Conservation (phyloP, 371 early-diverging fungal genomes). For the Mortierella sp. region DNA sequence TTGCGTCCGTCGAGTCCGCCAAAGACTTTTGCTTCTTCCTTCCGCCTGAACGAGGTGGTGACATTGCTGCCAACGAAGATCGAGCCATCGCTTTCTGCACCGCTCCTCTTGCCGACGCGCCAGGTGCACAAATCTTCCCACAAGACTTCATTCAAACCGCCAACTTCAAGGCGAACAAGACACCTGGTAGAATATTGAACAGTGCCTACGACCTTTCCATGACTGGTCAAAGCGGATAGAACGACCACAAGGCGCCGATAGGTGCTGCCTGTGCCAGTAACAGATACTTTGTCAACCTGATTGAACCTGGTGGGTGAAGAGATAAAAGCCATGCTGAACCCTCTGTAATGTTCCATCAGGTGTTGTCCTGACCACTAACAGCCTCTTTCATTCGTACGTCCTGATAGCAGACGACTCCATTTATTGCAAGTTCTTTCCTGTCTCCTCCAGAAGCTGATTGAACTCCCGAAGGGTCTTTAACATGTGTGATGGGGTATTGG, state of each 20-base stretch:
- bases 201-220: slow-evolving; percentile 26
- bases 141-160: slow-evolving; percentile 53
- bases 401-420: slow-evolving; percentile 1
- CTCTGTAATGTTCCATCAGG: no score
- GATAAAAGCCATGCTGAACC: no score
- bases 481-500: slow-evolving; percentile 21
- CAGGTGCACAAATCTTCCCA: slow-evolving; percentile 52
- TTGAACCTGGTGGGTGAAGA: slow-evolving; percentile 57
- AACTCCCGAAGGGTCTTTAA: slow-evolving; percentile 37
- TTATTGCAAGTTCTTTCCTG: slow-evolving; percentile 17
- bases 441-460: slow-evolving; percentile 26
- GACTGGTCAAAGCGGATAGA: slow-evolving; percentile 58
- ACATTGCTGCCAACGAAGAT: slow-evolving; percentile 60
- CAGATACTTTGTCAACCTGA: slow-evolving; percentile 56
- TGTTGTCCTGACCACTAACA: no score
- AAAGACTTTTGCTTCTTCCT: slow-evolving; percentile 59
- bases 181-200: slow-evolving; percentile 55
- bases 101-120: slow-evolving; percentile 35
- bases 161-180: slow-evolving; percentile 52
- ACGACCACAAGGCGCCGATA: slow-evolving; percentile 45
- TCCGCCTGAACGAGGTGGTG: slow-evolving; percentile 57
- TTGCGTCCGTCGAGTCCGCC: no score
- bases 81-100: slow-evolving; percentile 63
- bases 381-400: no score
- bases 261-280: slow-evolving; percentile 50